These are phyloP conservation scores for Tulasnella sp. DNA, from an alignment of 768 basidiomycete species.

Conservation along the genomic window DNA sequence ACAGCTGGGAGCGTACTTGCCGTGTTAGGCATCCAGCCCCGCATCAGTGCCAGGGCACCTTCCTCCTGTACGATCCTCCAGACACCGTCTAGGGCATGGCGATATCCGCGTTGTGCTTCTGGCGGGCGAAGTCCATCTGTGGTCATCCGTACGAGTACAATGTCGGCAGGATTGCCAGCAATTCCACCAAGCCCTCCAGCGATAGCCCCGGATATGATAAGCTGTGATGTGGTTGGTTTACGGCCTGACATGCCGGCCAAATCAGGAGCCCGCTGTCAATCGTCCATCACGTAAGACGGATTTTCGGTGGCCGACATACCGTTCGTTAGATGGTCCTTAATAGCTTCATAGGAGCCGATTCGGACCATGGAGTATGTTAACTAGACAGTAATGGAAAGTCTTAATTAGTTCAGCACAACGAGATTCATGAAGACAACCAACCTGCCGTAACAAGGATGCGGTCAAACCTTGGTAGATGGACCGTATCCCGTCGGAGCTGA, in stretches of 20 bases:
- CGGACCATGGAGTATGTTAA: conserved; percentile 28
- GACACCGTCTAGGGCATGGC: conserved; percentile 28
- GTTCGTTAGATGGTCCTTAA: conserved; percentile 24
- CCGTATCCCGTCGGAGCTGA: conserved; percentile 9
- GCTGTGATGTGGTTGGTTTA: conserved; percentile 24
- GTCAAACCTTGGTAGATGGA: conserved; percentile 27
- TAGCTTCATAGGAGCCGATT: conserved; percentile 28
- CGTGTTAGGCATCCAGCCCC: conserved; percentile 26
- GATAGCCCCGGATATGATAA: conserved; percentile 26
- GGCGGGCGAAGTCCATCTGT: conserved; percentile 26
- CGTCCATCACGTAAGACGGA: background rate
- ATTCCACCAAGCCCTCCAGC: conserved; percentile 28
- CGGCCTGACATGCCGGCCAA: background rate
- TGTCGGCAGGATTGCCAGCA: conserved; percentile 29
- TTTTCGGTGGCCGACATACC: conserved; percentile 17
- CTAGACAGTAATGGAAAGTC: background rate
- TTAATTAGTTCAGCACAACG: background rate
- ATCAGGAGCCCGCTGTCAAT: background rate
- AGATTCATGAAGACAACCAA: background rate
- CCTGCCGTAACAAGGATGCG: conserved; percentile 28
- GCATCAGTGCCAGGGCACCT: conserved; percentile 21
- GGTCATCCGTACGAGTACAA: conserved; percentile 29
- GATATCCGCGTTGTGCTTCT: conserved; percentile 23
- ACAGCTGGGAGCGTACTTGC: background rate
- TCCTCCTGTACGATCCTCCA: conserved; percentile 28